phyloP scores from a whole-genome alignment of 345 rosid species.

The Eucalyptus caleyi region DNA sequence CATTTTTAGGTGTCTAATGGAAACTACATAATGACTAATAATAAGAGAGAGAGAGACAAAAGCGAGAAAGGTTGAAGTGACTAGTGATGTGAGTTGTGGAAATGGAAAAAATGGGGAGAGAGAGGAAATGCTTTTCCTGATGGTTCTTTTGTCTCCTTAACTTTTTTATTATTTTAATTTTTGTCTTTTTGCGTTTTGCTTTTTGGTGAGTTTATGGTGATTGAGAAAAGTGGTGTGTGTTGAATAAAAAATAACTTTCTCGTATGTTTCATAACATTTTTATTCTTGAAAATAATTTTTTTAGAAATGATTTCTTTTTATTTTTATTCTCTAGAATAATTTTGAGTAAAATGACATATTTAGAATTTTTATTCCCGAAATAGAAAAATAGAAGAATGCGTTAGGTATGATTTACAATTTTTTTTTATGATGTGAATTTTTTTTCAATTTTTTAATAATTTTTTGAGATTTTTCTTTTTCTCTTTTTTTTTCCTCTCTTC shows the following conservation, averaged over 20 bases:
- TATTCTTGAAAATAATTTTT: too few species aligned
- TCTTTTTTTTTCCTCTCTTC: too few species aligned
- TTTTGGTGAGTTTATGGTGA: not conserved
- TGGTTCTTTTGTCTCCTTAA: not conserved
- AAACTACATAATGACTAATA: not conserved
- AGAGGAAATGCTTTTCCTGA: not conserved
- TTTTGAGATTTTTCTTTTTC: too few species aligned
- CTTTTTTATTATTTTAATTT: not conserved
- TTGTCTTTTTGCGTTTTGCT: not conserved
- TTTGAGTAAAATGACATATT: too few species aligned
- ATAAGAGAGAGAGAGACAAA: conserved; percentile 16
- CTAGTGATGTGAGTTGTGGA: not conserved
- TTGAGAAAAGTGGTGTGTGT: not conserved
- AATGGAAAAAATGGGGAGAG: not conserved
- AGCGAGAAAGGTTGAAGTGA: conserved; percentile 2
- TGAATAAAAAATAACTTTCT: not conserved
- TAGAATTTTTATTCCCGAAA: too few species aligned
- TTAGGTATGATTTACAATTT: accelerated
- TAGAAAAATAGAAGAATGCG: accelerated
- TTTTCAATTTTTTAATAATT: too few species aligned
- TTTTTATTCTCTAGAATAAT: too few species aligned
- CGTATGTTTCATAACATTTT: too few species aligned
- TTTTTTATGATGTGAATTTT: too few species aligned
- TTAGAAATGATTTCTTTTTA: too few species aligned
- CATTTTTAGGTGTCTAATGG: not conserved